phyloP scores from a whole-genome alignment of 2,329 filamentous ascomycete genomes.

The Penicillium capsulatum region DNA sequence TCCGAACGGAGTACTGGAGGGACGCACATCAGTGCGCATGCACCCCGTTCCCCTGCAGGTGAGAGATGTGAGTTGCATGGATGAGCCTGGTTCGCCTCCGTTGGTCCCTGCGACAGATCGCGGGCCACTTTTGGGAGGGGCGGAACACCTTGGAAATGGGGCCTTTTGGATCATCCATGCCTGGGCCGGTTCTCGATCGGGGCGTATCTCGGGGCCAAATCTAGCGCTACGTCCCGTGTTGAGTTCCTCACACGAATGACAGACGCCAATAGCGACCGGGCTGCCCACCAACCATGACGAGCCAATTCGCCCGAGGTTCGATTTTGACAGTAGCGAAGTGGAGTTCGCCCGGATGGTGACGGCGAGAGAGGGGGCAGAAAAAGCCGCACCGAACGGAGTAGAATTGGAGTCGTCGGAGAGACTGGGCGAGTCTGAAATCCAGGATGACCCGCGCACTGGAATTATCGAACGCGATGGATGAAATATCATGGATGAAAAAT shows the following conservation, averaged over 20 bases:
- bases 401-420: too few relatives aligned
- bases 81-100: not conserved
- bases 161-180: too few relatives aligned
- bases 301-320: slow-evolving; percentile 7
- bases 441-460: too few relatives aligned
- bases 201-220: not conserved
- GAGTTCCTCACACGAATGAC: slow-evolving; percentile 9
- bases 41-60: not conserved
- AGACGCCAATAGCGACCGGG: slow-evolving; percentile 10
- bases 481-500: too few relatives aligned
- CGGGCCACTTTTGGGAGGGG: too few relatives aligned
- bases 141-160: too few relatives aligned
- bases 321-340: slow-evolving; percentile 13
- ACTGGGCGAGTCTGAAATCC: too few relatives aligned
- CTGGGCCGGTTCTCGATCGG: not conserved
- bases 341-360: slow-evolving; percentile 2
- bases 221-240: not conserved
- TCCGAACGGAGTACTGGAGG: not conserved
- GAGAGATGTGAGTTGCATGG: not conserved
- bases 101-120: slow-evolving; percentile 1
- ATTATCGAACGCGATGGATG: too few relatives aligned
- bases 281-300: slow-evolving; percentile 9
- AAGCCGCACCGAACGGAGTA: too few relatives aligned
- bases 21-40: not conserved
- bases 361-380: not conserved